These are phyloP conservation scores for Flaveria brownii DNA, from an alignment of 129 eudicot genomes.

Conservation along the genomic window DNA sequence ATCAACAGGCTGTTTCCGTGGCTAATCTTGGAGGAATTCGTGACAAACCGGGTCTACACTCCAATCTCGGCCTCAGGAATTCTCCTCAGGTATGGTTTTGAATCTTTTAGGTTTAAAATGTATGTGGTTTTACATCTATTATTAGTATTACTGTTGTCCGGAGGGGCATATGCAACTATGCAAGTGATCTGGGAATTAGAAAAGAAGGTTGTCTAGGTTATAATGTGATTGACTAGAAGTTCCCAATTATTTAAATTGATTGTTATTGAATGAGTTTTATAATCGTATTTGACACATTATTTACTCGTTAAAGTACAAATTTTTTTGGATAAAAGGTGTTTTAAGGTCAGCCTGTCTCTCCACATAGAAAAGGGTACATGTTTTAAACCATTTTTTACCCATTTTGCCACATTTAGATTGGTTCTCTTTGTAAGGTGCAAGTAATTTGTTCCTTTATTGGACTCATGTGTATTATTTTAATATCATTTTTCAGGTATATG, in stretches of 20 bases:
- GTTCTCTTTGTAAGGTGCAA: background rate
- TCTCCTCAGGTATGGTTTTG: slow-evolving; percentile 64
- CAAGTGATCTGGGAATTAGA: background rate
- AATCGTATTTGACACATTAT: background rate
- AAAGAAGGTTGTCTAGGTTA: background rate
- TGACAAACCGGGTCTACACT: slow-evolving; percentile 63
- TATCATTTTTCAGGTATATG: slow-evolving; percentile 63
- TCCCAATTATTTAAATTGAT: background rate
- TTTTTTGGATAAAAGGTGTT: background rate
- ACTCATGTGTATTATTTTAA: background rate
- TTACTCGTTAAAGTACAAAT: background rate
- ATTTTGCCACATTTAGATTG: background rate
- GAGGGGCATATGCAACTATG: background rate
- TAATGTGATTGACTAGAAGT: background rate
- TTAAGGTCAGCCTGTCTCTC: background rate
- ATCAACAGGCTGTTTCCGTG: slow-evolving; percentile 85
- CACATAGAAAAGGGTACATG: background rate
- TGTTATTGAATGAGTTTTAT: background rate
- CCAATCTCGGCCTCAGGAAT: slow-evolving; percentile 75
- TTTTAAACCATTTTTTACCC: background rate
- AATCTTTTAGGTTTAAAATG: background rate
- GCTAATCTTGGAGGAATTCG: slow-evolving; percentile 86
- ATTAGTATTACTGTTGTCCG: background rate
- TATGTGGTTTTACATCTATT: background rate
- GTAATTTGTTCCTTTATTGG: background rate